Conservation (phyloP, 2,329 filamentous ascomycete genomes). For the Chrysoporthe deuterocubensis region DNA sequence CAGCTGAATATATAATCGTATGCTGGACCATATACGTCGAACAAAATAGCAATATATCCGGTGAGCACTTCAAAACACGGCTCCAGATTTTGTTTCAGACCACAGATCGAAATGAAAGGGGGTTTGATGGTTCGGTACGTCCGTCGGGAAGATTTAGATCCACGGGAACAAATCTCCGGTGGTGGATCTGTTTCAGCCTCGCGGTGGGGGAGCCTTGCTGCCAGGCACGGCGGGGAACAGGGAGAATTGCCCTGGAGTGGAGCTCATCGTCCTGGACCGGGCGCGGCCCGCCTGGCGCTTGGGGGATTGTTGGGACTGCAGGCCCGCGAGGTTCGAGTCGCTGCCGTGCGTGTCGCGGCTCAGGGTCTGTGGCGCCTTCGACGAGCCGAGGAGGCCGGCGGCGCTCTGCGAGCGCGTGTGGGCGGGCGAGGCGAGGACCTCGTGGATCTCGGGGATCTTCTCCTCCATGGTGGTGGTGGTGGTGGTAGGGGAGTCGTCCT, state of each 20-base stretch:
- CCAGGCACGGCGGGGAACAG: slow-evolving; percentile 43
- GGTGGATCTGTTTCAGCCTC: slow-evolving; percentile 21
- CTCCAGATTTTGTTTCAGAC: background rate
- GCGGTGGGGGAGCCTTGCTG: slow-evolving; percentile 20
- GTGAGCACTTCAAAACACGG: background rate
- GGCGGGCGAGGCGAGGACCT: slow-evolving; percentile 34
- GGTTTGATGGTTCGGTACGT: background rate
- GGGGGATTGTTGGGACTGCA: slow-evolving; percentile 32
- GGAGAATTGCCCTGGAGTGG: slow-evolving; percentile 51
- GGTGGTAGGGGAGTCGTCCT: slow-evolving; percentile 29
- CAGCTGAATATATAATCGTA: background rate
- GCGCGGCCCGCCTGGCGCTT: slow-evolving; percentile 40
- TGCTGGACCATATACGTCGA: background rate
- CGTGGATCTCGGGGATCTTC: slow-evolving; percentile 36
- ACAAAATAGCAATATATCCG: slow-evolving; percentile 6
- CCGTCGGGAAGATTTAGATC: background rate
- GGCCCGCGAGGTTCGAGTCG: slow-evolving; percentile 35
- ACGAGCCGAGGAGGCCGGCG: slow-evolving; percentile 20
- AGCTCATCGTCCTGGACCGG: slow-evolving; percentile 52
- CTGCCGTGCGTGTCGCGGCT: slow-evolving; percentile 35
- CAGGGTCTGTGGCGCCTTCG: slow-evolving; percentile 20
- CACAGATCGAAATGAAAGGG: background rate
- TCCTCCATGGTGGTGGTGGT: slow-evolving; percentile 30
- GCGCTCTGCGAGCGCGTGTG: slow-evolving; percentile 26
- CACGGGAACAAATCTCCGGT: background rate